A percentile compares a stretch with the other conserved stretches of the same genome.
phyloP scores from a whole-genome alignment of 2,329 filamentous ascomycete genomes.

The Colletotrichum orbiculare region DNA sequence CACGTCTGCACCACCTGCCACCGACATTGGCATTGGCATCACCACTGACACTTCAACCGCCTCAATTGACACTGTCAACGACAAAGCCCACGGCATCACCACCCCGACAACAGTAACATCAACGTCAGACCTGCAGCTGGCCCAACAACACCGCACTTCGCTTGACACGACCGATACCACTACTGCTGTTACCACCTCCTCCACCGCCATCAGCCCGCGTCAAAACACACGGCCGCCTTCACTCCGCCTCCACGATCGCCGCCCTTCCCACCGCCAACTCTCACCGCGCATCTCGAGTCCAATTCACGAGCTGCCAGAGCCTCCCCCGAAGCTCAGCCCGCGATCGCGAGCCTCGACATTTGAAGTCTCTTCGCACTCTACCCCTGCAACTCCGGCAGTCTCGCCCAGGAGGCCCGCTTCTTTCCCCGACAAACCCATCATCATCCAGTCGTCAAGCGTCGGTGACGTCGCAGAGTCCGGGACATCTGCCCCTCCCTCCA shows the following conservation, averaged over 20 bases:
- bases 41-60: conserved; percentile 9
- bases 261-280: conserved; percentile 32
- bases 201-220: conserved; percentile 11
- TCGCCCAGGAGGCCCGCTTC: conserved; percentile 50
- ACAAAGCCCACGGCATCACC: neutral
- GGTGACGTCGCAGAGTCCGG: conserved; percentile 38
- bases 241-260: conserved; percentile 28
- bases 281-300: conserved; percentile 37
- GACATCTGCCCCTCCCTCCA: conserved; percentile 44
- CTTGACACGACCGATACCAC: conserved; percentile 1
- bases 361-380: conserved; percentile 45
- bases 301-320: conserved; percentile 34
- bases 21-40: conserved; percentile 15
- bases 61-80: conserved; percentile 9
- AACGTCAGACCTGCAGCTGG: conserved; percentile 35
- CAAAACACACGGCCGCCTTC: conserved; percentile 28
- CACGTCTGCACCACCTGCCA: neutral
- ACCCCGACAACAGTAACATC: conserved; percentile 22
- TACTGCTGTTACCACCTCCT: no score
- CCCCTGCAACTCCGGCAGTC: conserved; percentile 36
- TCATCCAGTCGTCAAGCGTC: conserved; percentile 25
- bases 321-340: conserved; percentile 38
- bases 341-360: conserved; percentile 51
- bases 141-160: conserved; percentile 22
- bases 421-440: conserved; percentile 44